Conservation (phyloP, 306 rosid genomes). For the Cucurbita pepo region DNA sequence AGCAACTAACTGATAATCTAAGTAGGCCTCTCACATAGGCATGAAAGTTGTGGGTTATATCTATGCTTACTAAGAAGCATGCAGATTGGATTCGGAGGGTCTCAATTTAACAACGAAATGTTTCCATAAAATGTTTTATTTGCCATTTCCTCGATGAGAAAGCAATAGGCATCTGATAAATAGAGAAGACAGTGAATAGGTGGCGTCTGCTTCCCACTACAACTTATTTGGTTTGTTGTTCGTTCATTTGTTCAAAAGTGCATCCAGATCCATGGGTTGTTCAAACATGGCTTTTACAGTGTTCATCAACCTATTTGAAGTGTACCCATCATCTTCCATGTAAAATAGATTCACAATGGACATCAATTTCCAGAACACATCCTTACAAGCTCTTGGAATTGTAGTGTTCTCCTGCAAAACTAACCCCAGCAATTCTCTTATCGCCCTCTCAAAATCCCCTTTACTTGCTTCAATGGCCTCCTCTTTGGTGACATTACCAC, state of each 20-base stretch:
- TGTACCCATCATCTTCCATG: conserved; percentile 62
- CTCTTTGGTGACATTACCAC: conserved; percentile 21
- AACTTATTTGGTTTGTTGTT: neutral
- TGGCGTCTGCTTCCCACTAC: no score
- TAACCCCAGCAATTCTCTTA: conserved; percentile 46
- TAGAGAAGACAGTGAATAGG: no score
- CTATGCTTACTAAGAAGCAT: no score
- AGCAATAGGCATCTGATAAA: no score
- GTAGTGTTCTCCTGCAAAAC: conserved; percentile 42
- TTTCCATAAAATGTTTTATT: no score
- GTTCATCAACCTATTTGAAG: conserved; percentile 40
- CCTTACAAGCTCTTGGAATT: conserved; percentile 76
- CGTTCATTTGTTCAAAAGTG: conserved; percentile 4
- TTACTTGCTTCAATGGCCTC: conserved; percentile 14
- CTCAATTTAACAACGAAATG: no score
- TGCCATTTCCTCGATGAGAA: no score
- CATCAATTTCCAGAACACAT: conserved; percentile 70
- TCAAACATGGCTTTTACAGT: conserved; percentile 27
- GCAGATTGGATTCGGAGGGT: no score
- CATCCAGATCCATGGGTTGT: conserved; percentile 35
- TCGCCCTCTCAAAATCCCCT: conserved; percentile 24
- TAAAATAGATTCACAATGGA: conserved; percentile 49
- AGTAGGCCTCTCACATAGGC: no score
- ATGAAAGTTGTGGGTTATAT: no score
- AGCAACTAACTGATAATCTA: no score